A percentile compares a stretch with the other conserved stretches of the same genome.
phyloP scores from a whole-genome alignment of 192 early-diverging fungal species.

The Backusella tuberculispora region DNA sequence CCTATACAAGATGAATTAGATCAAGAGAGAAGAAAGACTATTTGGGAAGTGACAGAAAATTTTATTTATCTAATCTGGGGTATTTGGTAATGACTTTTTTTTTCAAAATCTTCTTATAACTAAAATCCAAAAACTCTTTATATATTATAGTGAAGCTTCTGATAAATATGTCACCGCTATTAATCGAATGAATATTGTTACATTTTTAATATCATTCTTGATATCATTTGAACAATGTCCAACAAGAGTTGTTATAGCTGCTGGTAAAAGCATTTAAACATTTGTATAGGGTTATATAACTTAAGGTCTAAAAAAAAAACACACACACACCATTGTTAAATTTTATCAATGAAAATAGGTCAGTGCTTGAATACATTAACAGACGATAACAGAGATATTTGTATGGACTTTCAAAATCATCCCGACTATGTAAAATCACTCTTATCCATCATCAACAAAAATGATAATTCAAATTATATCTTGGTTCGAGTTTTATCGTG shows the following conservation, averaged over 20 bases:
- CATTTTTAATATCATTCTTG: slow-evolving; percentile 76
- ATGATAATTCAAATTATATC: slow-evolving; percentile 54
- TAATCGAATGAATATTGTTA: slow-evolving; percentile 61
- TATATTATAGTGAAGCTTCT: slow-evolving; percentile 63
- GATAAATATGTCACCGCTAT: slow-evolving; percentile 68
- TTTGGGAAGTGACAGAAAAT: slow-evolving; percentile 65
- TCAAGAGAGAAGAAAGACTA: slow-evolving; percentile 44
- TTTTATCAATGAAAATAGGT: slow-evolving; percentile 36
- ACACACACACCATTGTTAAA: neutral
- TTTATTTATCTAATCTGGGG: slow-evolving; percentile 59
- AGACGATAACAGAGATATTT: slow-evolving; percentile 70
- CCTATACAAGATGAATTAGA: slow-evolving; percentile 43
- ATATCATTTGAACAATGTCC: slow-evolving; percentile 50
- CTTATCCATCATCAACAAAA: slow-evolving; percentile 46
- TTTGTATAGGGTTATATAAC: neutral
- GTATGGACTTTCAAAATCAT: slow-evolving; percentile 61
- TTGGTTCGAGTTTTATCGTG: slow-evolving; percentile 73
- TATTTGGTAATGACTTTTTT: slow-evolving; percentile 41
- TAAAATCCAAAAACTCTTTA: too few relatives aligned
- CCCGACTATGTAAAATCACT: slow-evolving; percentile 58
- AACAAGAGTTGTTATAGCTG: slow-evolving; percentile 52
- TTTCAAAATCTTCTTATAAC: too few relatives aligned
- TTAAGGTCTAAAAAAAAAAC: neutral
- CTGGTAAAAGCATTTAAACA: slow-evolving; percentile 41
- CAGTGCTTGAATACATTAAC: slow-evolving; percentile 86